phyloP scores from a whole-genome alignment of 2,329 filamentous ascomycete genomes.

The Bimuria novae-zelandiae region DNA sequence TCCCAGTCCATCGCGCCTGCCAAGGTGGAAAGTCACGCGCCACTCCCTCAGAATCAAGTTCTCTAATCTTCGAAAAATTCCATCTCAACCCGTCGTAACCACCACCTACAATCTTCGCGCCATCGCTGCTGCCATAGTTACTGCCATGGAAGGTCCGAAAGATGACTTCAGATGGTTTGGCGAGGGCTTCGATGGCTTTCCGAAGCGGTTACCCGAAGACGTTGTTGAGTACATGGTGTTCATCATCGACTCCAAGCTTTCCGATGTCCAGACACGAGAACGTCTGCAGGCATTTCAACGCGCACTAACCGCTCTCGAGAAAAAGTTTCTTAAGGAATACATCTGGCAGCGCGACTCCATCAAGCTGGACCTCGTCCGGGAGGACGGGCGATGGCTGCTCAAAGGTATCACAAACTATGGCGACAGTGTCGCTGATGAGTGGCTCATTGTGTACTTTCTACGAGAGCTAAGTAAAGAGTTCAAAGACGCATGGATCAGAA shows the following conservation, averaged over 20 bases:
- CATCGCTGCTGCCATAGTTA: neutral
- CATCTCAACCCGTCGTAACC: neutral
- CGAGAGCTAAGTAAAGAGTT: slow-evolving; percentile 77
- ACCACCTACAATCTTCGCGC: neutral
- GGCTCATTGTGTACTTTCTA: slow-evolving; percentile 90
- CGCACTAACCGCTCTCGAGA: slow-evolving; percentile 66
- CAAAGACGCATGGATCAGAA: slow-evolving; percentile 76
- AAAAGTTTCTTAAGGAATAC: slow-evolving; percentile 74
- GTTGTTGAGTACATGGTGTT: slow-evolving; percentile 85
- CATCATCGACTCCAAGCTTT: slow-evolving; percentile 63
- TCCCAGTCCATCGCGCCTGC: slow-evolving; percentile 1
- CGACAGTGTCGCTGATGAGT: slow-evolving; percentile 95
- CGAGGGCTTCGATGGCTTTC: slow-evolving; percentile 67
- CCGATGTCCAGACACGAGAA: slow-evolving; percentile 61
- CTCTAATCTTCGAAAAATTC: neutral
- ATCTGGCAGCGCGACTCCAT: slow-evolving; percentile 94
- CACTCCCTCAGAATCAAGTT: neutral
- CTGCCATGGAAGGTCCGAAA: slow-evolving; percentile 40
- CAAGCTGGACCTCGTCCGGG: slow-evolving; percentile 63
- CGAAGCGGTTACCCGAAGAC: slow-evolving; percentile 76
- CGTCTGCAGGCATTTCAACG: slow-evolving; percentile 75
- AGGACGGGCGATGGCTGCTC: slow-evolving; percentile 66
- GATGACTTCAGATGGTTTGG: slow-evolving; percentile 69
- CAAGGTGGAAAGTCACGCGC: slow-evolving; percentile 2
- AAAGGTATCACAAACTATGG: slow-evolving; percentile 83